Base-by-base conservation (phyloP, 768 basidiomycete genomes). In the Termitomyces sp. region DNA sequence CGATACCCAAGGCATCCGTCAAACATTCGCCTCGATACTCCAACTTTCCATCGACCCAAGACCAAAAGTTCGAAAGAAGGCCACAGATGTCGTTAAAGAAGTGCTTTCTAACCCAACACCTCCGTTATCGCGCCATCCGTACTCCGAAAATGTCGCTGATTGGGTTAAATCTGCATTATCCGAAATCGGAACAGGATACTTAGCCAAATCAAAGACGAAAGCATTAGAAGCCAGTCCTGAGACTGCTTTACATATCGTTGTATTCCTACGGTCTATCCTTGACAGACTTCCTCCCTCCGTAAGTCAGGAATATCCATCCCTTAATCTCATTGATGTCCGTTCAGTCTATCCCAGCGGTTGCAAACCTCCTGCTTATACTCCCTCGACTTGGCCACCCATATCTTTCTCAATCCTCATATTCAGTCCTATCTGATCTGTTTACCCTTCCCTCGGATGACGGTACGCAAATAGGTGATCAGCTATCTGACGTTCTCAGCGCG, bases 51-150 rank as follows among this genome's bases (percentile, higher is more conserved):
- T 93, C 45, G 97, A 99, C 73, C 81, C 87, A 4, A 77, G 97
- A 52, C 97, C 97, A 20, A 98, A 98, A 75, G 94, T 99, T 53
- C 85, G 97, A 56, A 94, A 83, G 71, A 85, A 88, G 67, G 94
- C 95, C 24, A 87, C 88, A 47, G 95, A 98, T 66, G 82, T 90
- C 20, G 81, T 99, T 33, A 82, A 80, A 64, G 88, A 91, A 63
- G 79, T 94, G 4, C 76, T 99, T 36, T 77, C 80, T 16, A 78
- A 78, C 26, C 93, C 94, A 9, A 90, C 92, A 3, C 77, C 85
- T 4, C 96, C 96, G 0, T 77, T 89, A 38, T 65, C 83, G 6
- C 72, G 79, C 24, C 97, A 99, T 74, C 95, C 97, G 0, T 99
- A 97, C 68, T 80, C 92, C 0, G 82, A 87, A 40, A 78, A 85